phyloP scores from a whole-genome alignment of 129 eudicot species.

The Tagetes patula region DNA sequence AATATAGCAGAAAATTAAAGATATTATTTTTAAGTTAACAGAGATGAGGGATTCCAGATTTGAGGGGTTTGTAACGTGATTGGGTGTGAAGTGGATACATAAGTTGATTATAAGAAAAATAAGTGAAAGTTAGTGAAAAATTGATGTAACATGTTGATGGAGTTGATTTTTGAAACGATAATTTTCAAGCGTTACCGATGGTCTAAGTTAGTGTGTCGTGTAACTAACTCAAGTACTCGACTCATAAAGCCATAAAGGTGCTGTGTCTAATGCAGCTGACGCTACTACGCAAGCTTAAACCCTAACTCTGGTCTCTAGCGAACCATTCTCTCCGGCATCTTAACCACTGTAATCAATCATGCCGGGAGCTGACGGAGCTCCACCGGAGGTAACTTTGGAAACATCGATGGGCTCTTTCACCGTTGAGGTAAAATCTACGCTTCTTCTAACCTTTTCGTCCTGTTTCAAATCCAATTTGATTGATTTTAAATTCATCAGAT shows the following conservation, averaged over 20 bases:
- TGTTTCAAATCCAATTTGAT: slow-evolving; percentile 4
- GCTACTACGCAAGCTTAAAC: slow-evolving; percentile 17
- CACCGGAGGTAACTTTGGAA: slow-evolving; percentile 96
- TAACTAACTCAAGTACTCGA: no score
- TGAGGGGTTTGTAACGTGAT: no score
- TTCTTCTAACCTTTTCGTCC: background rate
- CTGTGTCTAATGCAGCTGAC: background rate
- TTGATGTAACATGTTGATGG: no score
- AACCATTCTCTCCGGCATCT: slow-evolving; percentile 13
- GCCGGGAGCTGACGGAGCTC: slow-evolving; percentile 75
- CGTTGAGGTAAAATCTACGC: slow-evolving; percentile 53
- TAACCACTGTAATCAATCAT: slow-evolving; percentile 24
- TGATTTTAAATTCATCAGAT: slow-evolving; percentile 37
- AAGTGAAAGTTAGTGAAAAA: no score
- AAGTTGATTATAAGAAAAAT: no score
- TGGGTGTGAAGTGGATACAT: no score
- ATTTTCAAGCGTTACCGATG: no score
- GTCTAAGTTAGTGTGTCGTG: no score
- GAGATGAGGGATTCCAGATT: no score
- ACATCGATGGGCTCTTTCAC: slow-evolving; percentile 95
- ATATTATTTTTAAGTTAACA: no score
- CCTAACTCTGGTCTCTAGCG: slow-evolving; percentile 24
- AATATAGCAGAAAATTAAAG: no score
- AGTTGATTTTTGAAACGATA: no score
- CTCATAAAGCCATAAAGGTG: background rate